Base-by-base conservation (phyloP, 2,329 filamentous ascomycete species). In the Penicillium sp. region DNA sequence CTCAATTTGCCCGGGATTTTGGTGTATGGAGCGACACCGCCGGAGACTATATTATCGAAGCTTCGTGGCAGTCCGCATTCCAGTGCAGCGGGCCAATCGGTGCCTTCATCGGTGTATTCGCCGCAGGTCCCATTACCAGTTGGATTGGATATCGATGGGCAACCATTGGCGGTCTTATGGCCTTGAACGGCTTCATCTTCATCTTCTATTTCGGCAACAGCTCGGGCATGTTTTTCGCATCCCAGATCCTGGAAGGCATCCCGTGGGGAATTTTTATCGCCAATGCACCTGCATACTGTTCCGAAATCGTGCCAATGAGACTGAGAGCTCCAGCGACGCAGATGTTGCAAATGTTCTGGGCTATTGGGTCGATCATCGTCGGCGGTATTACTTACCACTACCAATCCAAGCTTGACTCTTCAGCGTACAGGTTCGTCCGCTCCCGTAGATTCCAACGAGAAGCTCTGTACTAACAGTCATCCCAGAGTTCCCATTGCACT, bases 191-290 rank as follows among this genome's bases (percentile, higher is more conserved):
- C 76, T 80, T 83, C 59, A 72, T 83, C 49, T 72, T 83, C 1
- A 78, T 79, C 8, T 80, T 78, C 58, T 82, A 74, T 62, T 82
- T 79, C 52, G 79, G 68, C 61, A 67, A 78, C 53, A 75, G 70
- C 49, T 67, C 76, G 37, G 66, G 65, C 1, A 69, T 81, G 58
- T 71, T 82, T 54, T 79, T 85, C 62, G 76, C 76, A 4, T 74
- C 79, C 33, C 84, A 87, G 74, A 71, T 84, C 51, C 76, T 87
- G 43, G 83, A 86, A 68, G 85, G 85, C 56, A 65, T 87, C 4
- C 85, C 85, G 2, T 87, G 85, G 85, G 85, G 85, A 23, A 81
- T 87, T 64, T 87, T 87, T 69, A 85, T 86, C 61, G 83, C 84
- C 67, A 86, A 86, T 66, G 79, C 84, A 4, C 85, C 85, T 1